Percentiles rank a stretch among this genome's conserved stretches.
phyloP scores from a whole-genome alignment of 352 stramenopile genomes.

The Globisporangium radiosum region DNA sequence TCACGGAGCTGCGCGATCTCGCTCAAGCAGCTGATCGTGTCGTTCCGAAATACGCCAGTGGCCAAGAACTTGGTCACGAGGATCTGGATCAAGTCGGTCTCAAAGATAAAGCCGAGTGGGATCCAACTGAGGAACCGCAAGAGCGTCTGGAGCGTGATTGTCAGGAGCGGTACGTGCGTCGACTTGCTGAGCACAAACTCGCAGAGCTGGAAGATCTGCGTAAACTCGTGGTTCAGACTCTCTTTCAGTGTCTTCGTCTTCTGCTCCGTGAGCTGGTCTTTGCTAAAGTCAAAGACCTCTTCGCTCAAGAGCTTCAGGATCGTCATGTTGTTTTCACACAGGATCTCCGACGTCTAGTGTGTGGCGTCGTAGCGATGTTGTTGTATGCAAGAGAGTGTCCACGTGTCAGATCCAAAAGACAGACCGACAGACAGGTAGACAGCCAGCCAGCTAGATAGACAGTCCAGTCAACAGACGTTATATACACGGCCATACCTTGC shows the following conservation, averaged over 20 bases:
- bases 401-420: no score
- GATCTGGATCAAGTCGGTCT: slow-evolving; percentile 94
- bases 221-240: slow-evolving; percentile 97
- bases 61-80: slow-evolving; percentile 96
- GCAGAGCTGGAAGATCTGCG: slow-evolving; percentile 97
- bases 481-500: slow-evolving; percentile 41
- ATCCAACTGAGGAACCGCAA: slow-evolving; percentile 98
- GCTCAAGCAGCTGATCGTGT: slow-evolving; percentile 96
- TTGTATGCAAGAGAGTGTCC: no score
- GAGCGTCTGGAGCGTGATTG: slow-evolving; percentile 95
- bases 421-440: no score
- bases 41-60: slow-evolving; percentile 93
- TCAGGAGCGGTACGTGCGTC: slow-evolving; percentile 89
- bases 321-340: slow-evolving; percentile 99
- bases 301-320: slow-evolving; percentile 99
- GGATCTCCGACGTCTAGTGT: slow-evolving; percentile 89
- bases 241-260: slow-evolving; percentile 98
- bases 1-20: slow-evolving; percentile 96
- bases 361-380: no score
- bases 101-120: slow-evolving; percentile 97
- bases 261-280: slow-evolving; percentile 96
- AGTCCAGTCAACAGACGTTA: not conserved
- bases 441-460: no score
- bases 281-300: slow-evolving; percentile 99
- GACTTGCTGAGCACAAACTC: slow-evolving; percentile 97